Conservation (phyloP, 2,329 filamentous ascomycete species). For the Knufia petricola region DNA sequence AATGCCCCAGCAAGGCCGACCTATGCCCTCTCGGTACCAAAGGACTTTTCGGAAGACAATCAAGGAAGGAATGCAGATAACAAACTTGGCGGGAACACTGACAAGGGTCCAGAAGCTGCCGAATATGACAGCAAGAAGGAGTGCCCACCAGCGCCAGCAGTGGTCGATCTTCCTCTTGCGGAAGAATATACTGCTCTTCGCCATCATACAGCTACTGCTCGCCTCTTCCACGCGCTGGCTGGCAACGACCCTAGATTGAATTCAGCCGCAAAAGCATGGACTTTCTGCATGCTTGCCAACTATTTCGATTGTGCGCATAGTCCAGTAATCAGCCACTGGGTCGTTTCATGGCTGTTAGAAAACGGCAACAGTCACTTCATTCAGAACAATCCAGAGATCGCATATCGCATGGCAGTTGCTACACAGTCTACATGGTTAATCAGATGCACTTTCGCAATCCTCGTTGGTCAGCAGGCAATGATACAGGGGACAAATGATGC, state of each 20-base stretch:
- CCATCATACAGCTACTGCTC: slow-evolving; percentile 54
- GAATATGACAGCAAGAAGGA: not conserved
- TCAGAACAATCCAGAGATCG: slow-evolving; percentile 53
- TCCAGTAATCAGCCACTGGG: slow-evolving; percentile 34
- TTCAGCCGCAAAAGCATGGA: slow-evolving; percentile 58
- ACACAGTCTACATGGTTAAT: slow-evolving; percentile 29
- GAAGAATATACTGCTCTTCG: slow-evolving; percentile 55
- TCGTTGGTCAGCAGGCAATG: slow-evolving; percentile 55
- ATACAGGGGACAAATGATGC: slow-evolving; percentile 26
- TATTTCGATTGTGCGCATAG: slow-evolving; percentile 40
- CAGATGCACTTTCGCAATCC: slow-evolving; percentile 45
- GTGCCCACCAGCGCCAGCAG: not conserved
- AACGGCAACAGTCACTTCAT: slow-evolving; percentile 49
- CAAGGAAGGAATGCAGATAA: not conserved
- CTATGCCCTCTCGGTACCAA: slow-evolving; percentile 19
- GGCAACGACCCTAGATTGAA: slow-evolving; percentile 48
- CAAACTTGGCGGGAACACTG: not conserved
- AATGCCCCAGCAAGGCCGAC: not conserved
- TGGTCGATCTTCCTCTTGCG: not conserved
- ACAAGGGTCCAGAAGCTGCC: not conserved
- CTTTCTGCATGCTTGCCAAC: slow-evolving; percentile 53
- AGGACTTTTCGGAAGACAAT: not conserved
- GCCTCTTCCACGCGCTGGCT: slow-evolving; percentile 50
- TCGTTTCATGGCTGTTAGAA: slow-evolving; percentile 51
- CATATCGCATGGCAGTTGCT: slow-evolving; percentile 46